Conservation (phyloP, 2,329 filamentous ascomycete genomes). For the Coleophoma eucalyptorum region DNA sequence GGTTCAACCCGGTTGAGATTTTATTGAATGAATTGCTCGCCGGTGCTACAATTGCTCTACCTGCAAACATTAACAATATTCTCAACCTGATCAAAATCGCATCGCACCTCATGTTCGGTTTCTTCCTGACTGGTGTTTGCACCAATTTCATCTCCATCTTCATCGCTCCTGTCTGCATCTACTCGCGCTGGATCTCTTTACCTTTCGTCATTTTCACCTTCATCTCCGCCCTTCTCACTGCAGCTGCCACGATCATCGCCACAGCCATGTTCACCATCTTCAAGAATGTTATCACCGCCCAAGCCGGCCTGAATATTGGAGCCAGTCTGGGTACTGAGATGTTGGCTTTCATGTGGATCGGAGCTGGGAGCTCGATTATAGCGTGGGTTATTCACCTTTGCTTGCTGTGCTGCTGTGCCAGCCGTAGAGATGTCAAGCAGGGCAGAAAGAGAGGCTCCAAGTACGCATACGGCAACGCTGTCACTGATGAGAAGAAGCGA, state of each 20-base stretch:
- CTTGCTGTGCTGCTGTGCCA: slow-evolving; percentile 68
- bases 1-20: slow-evolving; percentile 88
- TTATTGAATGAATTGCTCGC: slow-evolving; percentile 75
- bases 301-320: slow-evolving; percentile 69
- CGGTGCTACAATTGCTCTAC: slow-evolving; percentile 79
- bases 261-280: slow-evolving; percentile 81
- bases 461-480: neutral
- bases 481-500: neutral
- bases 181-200: slow-evolving; percentile 6
- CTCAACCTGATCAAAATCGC: slow-evolving; percentile 70
- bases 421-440: neutral
- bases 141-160: slow-evolving; percentile 43
- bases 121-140: slow-evolving; percentile 71
- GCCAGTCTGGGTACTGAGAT: slow-evolving; percentile 67
- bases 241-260: slow-evolving; percentile 68
- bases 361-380: slow-evolving; percentile 58
- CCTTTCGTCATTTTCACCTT: slow-evolving; percentile 1
- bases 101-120: slow-evolving; percentile 83
- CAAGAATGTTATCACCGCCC: slow-evolving; percentile 66
- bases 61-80: slow-evolving; percentile 67
- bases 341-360: slow-evolving; percentile 86
- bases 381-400: slow-evolving; percentile 70
- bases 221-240: slow-evolving; percentile 51
- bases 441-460: neutral
- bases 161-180: slow-evolving; percentile 26